Conservation (phyloP, 345 rosid species). For the Eucalyptus erythrocorys region DNA sequence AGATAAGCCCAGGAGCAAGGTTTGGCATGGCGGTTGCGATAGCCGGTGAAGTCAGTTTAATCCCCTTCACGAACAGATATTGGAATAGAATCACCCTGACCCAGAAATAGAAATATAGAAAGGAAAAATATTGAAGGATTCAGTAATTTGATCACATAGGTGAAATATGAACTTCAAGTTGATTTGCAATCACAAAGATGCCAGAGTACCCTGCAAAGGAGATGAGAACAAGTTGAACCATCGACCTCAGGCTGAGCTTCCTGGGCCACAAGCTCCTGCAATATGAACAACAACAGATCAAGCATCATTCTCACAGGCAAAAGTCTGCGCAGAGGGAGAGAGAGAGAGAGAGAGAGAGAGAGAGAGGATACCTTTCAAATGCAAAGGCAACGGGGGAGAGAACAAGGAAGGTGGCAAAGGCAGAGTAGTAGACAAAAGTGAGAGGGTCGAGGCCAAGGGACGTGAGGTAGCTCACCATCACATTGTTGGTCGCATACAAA, state of each 20-base stretch:
- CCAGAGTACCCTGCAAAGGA: slow-evolving; percentile 69
- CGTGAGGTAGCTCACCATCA: slow-evolving; percentile 69
- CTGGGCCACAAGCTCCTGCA: slow-evolving; percentile 77
- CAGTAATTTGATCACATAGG: background rate
- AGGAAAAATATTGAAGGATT: background rate
- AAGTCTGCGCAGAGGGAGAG: background rate
- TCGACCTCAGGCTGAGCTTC: slow-evolving; percentile 30
- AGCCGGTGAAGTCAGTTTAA: slow-evolving; percentile 34
- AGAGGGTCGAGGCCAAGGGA: slow-evolving; percentile 59
- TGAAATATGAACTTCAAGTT: background rate
- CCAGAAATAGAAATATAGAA: background rate
- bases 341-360: background rate
- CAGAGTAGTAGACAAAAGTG: slow-evolving; percentile 53
- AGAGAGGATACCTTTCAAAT: slow-evolving; percentile 50
- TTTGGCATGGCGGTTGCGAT: slow-evolving; percentile 49
- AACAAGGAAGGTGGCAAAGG: slow-evolving; percentile 62
- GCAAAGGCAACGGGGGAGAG: slow-evolving; percentile 55
- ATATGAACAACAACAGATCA: background rate
- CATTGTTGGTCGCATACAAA: slow-evolving; percentile 54
- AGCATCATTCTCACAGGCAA: background rate
- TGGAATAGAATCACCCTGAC: slow-evolving; percentile 35
- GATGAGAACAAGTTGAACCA: slow-evolving; percentile 52
- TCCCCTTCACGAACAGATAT: slow-evolving; percentile 23
- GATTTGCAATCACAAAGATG: background rate
- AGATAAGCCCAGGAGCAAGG: slow-evolving; percentile 33